Percentiles rank a stretch among this genome's conserved stretches.
Conservation (phyloP, 208 protist genomes). For the Angomonas desouzai region DNA sequence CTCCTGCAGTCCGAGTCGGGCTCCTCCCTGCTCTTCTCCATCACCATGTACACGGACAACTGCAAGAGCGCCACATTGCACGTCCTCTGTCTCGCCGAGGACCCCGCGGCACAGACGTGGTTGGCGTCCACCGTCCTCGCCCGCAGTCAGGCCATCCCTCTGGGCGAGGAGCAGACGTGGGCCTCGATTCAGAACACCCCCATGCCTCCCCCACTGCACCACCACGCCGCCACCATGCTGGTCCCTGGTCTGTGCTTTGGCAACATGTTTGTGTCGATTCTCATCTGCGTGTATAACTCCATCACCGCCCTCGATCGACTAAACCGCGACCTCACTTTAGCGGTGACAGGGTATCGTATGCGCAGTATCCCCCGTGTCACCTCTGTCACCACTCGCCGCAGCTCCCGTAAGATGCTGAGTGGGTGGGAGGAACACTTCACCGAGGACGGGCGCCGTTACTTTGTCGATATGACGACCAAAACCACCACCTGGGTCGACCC, state of each 20-base stretch:
- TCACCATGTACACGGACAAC: constrained; percentile 77
- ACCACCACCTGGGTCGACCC: constrained; percentile 68
- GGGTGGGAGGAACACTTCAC: constrained; percentile 81
- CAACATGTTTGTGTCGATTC: constrained; percentile 74
- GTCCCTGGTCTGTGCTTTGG: constrained; percentile 70
- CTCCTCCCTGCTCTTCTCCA: constrained; percentile 75
- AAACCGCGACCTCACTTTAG: constrained; percentile 64
- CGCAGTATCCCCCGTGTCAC: constrained; percentile 66
- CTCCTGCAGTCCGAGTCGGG: constrained; percentile 64
- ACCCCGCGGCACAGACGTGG: constrained; percentile 67
- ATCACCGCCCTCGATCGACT: constrained; percentile 58
- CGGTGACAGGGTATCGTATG: constrained; percentile 65
- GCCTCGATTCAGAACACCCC: constrained; percentile 71
- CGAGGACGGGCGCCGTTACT: constrained; percentile 68
- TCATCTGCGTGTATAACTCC: constrained; percentile 86
- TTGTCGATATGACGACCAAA: constrained; percentile 56
- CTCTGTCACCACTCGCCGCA: constrained; percentile 33
- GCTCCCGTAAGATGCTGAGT: constrained; percentile 37
- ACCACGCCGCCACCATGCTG: constrained; percentile 73
- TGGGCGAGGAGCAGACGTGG: constrained; percentile 61
- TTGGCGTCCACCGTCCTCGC: constrained; percentile 61
- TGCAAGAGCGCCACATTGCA: constrained; percentile 65
- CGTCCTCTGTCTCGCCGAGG: constrained; percentile 72
- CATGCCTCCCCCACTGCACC: constrained; percentile 64
- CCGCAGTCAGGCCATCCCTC: constrained; percentile 52